Conservation (phyloP, 495 filamentous ascomycete species). For the Bryoglossum gracile region DNA sequence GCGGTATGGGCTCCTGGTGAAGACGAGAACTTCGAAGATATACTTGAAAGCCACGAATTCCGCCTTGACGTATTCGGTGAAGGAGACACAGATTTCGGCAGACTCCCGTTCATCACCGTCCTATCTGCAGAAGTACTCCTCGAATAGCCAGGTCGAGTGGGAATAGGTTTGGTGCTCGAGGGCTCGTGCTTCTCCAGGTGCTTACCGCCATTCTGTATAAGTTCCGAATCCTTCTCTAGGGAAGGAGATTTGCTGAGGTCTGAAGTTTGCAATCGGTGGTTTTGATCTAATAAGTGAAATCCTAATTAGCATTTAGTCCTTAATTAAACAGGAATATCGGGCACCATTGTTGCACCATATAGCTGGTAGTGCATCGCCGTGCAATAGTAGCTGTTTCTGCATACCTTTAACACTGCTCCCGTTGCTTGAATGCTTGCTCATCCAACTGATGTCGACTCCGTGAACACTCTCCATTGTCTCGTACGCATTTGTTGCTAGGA, state of each 20-base stretch:
- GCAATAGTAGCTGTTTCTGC: no score
- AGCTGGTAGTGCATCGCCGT: neutral
- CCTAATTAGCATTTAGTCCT: neutral
- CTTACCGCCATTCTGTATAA: conserved; percentile 17
- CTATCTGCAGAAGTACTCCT: conserved; percentile 33
- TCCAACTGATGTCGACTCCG: conserved; percentile 61
- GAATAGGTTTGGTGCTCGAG: conserved; percentile 30
- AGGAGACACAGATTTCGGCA: conserved; percentile 30
- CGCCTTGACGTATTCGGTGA: conserved; percentile 43
- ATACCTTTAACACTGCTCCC: conserved; percentile 21
- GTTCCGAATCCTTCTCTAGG: conserved; percentile 4
- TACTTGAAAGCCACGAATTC: conserved; percentile 83
- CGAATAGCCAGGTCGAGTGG: conserved; percentile 24
- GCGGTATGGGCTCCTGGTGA: conserved; percentile 37
- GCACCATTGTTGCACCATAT: neutral
- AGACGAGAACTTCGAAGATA: conserved; percentile 87
- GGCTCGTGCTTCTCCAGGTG: conserved; percentile 2
- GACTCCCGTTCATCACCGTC: conserved; percentile 23
- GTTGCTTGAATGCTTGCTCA: conserved; percentile 29
- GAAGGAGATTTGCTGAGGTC: neutral
- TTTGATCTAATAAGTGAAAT: conserved; percentile 8
- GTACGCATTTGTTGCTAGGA: neutral
- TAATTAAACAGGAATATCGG: neutral
- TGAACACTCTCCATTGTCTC: conserved; percentile 53
- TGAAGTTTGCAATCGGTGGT: conserved; percentile 5